Conservation (phyloP, 805 yeast species). For the Blastobotrys chiropterorum region DNA sequence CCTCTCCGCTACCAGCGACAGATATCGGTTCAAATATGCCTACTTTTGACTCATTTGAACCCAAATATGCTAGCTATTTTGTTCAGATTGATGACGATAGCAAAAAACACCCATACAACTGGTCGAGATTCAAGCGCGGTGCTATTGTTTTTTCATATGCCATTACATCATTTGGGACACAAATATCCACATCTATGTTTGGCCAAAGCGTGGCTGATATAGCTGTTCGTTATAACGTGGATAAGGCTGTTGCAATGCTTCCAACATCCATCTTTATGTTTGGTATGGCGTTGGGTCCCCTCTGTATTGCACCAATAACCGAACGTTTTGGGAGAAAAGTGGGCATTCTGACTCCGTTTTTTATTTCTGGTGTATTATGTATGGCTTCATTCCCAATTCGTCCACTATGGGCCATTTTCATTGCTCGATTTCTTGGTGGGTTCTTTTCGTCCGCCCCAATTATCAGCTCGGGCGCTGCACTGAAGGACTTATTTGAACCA, state of each 20-base stretch:
- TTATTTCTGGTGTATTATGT: constrained; percentile 15
- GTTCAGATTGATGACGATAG: constrained; percentile 1
- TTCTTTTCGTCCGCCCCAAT: constrained; percentile 16
- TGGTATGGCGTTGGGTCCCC: constrained; percentile 25
- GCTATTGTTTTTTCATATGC: constrained; percentile 8
- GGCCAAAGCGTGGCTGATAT: constrained; percentile 9
- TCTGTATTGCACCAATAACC: constrained; percentile 16
- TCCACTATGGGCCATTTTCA: constrained; percentile 7
- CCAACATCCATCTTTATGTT: constrained; percentile 27
- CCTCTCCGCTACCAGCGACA: neutral
- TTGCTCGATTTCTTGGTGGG: constrained; percentile 12
- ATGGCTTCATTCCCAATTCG: constrained; percentile 5
- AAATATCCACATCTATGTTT: constrained; percentile 13
- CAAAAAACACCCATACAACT: constrained; percentile 9
- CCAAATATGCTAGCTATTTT: constrained; percentile 5
- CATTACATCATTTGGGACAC: constrained; percentile 11
- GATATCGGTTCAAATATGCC: neutral
- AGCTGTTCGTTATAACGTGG: constrained; percentile 6
- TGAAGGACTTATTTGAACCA: constrained; percentile 15
- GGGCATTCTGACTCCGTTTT: constrained; percentile 25
- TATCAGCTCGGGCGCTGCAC: constrained; percentile 14
- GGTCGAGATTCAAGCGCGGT: constrained; percentile 6
- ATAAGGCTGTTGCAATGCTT: constrained; percentile 7
- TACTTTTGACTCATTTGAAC: neutral
- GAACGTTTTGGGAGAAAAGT: constrained; percentile 12